These are phyloP conservation scores for Phytophthora niederhauseri DNA, from an alignment of 352 stramenopile genomes.

Conservation along the genomic window DNA sequence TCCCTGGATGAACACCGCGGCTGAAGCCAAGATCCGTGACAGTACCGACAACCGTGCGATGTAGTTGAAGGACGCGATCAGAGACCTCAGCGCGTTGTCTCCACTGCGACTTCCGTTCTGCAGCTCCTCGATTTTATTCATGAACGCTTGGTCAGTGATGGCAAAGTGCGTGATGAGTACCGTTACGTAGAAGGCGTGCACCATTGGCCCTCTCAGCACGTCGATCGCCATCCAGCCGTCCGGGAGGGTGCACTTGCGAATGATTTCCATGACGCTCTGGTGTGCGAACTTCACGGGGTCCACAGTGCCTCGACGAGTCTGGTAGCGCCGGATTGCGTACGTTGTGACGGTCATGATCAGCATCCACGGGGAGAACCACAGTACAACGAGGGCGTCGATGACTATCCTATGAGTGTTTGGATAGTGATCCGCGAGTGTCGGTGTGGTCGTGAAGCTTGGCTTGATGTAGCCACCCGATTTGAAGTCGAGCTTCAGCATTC, in stretches of 20 bases:
- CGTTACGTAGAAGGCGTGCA: conserved; percentile 4
- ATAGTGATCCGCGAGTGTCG: conserved; percentile 1
- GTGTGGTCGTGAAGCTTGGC: not conserved
- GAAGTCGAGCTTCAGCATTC: conserved; percentile 3
- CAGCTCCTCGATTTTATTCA: conserved; percentile 37
- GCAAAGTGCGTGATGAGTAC: conserved; percentile 38
- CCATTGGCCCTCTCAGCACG: not conserved
- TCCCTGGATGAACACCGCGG: conserved; percentile 39
- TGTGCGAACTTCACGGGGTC: not conserved
- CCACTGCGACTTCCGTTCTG: conserved; percentile 22
- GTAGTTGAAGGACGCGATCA: conserved; percentile 24
- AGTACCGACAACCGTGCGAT: conserved; percentile 36
- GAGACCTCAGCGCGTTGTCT: conserved; percentile 3
- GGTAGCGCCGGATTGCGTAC: not conserved
- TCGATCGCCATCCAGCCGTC: conserved; percentile 5
- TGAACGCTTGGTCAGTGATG: conserved; percentile 36
- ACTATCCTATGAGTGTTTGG: not conserved
- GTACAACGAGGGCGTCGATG: not conserved
- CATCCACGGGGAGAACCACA: conserved; percentile 5
- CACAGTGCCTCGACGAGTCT: not conserved
- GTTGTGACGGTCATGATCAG: not conserved
- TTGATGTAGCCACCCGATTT: conserved; percentile 1
- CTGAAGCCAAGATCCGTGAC: conserved; percentile 38
- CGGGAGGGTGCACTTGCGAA: conserved; percentile 1
- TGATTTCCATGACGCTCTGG: conserved; percentile 1